Conservation (phyloP, 257 asterid genomes). For the Solanum pinnatisectum region DNA sequence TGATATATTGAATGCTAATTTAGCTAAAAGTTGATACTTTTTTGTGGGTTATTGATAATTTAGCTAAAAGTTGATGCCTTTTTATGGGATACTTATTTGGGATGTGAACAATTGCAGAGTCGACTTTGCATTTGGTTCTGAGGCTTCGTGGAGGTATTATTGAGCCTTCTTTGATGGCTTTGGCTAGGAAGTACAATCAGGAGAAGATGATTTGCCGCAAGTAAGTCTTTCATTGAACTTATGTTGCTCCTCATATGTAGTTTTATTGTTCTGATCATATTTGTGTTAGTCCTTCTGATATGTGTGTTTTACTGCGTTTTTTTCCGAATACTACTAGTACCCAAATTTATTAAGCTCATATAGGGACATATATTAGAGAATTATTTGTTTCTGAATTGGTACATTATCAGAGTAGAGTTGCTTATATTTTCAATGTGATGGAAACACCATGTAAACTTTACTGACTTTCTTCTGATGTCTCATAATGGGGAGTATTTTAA, state of each 20-base stretch:
- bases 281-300: background rate
- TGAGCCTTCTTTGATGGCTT: slow-evolving; percentile 32
- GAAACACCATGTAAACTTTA: background rate
- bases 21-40: background rate
- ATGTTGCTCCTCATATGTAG: background rate
- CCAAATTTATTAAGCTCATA: background rate
- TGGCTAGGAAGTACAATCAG: slow-evolving; percentile 30
- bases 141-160: slow-evolving; percentile 38
- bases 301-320: background rate
- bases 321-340: background rate
- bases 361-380: background rate
- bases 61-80: background rate
- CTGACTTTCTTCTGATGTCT: no score
- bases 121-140: slow-evolving; percentile 30
- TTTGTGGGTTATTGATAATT: background rate
- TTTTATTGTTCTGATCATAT: background rate
- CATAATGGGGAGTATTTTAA: no score
- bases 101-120: slow-evolving; percentile 6
- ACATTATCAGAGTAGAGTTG: background rate
- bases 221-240: background rate
- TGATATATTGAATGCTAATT: background rate
- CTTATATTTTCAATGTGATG: background rate
- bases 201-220: slow-evolving; percentile 39
- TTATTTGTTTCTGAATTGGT: no score
- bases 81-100: background rate